Percentiles rank a stretch among this genome's conserved stretches.
phyloP scores from a whole-genome alignment of 176 grass and related monocot genomes.

The Eragrostis curvula region DNA sequence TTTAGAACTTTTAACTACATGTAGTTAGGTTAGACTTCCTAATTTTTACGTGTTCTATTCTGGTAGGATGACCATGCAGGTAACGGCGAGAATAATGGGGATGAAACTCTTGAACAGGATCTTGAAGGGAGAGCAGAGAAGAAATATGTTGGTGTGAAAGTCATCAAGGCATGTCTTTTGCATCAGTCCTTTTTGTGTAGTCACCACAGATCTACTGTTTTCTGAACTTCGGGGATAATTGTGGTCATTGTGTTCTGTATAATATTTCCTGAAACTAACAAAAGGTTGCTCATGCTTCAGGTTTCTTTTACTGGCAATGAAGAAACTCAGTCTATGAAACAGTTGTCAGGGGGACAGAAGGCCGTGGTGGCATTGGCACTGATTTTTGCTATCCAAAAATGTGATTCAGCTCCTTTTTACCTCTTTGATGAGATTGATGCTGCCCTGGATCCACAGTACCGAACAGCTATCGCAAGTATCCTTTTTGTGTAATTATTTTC shows the following conservation, averaged over 20 bases:
- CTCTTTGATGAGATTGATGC: conserved; percentile 98
- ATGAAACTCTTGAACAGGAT: conserved; percentile 66
- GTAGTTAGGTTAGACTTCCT: not conserved
- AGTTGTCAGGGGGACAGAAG: conserved; percentile 94
- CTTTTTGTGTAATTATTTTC: conserved; percentile 40
- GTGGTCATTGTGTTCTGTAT: not conserved
- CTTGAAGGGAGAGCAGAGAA: conserved; percentile 92
- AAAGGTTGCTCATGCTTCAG: conserved; percentile 44
- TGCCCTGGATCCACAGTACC: conserved; percentile 91
- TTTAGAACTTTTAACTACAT: too few relatives aligned
- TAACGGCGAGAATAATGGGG: conserved; percentile 80
- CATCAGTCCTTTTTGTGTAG: not conserved
- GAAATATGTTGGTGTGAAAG: conserved; percentile 85
- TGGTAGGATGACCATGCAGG: conserved; percentile 76
- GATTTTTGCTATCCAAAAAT: conserved; percentile 94
- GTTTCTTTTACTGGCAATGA: conserved; percentile 97
- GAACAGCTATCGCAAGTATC: conserved; percentile 95
- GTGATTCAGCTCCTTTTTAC: conserved; percentile 95
- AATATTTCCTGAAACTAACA: conserved; percentile 22
- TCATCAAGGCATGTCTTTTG: conserved; percentile 76
- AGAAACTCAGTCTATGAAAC: conserved; percentile 97
- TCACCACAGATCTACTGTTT: conserved; percentile 15
- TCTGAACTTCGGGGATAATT: not conserved
- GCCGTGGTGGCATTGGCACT: conserved; percentile 88
- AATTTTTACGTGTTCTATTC: conserved; percentile 25